These are phyloP conservation scores for Gnomoniopsis smithogilvyi DNA, from an alignment of 2,329 filamentous ascomycete species.

Conservation along the genomic window DNA sequence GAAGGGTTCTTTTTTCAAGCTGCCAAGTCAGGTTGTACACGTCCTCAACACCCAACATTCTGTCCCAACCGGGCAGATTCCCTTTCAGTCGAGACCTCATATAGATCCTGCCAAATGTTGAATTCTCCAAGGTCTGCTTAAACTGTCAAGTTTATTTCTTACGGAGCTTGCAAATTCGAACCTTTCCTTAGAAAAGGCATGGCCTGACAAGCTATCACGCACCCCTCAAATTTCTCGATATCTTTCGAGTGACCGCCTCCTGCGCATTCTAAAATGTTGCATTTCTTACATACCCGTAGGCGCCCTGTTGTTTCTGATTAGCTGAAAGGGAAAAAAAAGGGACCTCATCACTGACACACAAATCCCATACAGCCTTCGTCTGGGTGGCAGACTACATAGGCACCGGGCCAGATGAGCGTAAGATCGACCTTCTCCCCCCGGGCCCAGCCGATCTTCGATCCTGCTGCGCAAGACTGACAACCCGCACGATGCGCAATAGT, in stretches of 20 bases:
- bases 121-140: too few species aligned
- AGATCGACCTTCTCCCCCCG: slow-evolving; percentile 17
- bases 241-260: not conserved
- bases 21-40: too few species aligned
- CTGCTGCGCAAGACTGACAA: not conserved
- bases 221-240: not conserved
- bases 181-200: slow-evolving; percentile 1
- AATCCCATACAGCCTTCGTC: slow-evolving; percentile 37
- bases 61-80: too few species aligned
- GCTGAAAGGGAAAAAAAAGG: too few species aligned
- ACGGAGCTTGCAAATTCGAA: not conserved
- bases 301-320: not conserved
- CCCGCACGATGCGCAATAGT: slow-evolving; percentile 54
- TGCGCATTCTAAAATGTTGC: slow-evolving; percentile 26
- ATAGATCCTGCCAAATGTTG: too few species aligned
- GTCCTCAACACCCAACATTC: too few species aligned
- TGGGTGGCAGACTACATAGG: slow-evolving; percentile 39
- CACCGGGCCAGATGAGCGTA: slow-evolving; percentile 44
- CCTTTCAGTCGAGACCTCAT: too few species aligned
- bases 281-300: slow-evolving; percentile 32
- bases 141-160: not conserved
- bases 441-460: not conserved
- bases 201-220: not conserved
- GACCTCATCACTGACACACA: slow-evolving; percentile 17
- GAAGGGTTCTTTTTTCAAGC: not conserved